Base-by-base conservation (phyloP, 2,329 filamentous ascomycete species). In the Penicillium sp. region DNA sequence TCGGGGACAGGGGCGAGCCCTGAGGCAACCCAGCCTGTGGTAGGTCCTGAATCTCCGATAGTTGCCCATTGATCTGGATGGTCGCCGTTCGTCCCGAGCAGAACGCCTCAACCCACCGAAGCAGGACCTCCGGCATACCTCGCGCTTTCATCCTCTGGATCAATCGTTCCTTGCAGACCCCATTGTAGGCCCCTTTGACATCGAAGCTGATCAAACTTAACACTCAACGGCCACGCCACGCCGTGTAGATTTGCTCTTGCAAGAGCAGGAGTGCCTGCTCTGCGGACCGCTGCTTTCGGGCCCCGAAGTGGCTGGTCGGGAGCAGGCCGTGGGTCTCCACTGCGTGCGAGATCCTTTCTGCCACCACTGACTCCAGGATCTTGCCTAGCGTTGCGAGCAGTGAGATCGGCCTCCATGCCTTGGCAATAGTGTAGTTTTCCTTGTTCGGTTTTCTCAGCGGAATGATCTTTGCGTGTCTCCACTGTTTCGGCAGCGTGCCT, bases 341-440 rank as follows among this genome's bases (percentile, higher is more conserved):
- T 5, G 23, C 23, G 23, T 23, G 23, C 23, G 23, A 23, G 23
- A 23, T 23, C 23, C 23, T 23, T 5, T 23, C 23, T 23, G 23
- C 23, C 3, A 23, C 23, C 23, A 23, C 23, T 5, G 63, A 63
- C 52, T 73, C 58, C 1, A 66, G 56, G 27, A 63, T 55, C 53
- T 71, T 71, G 5, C 65, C 65, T 1, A 71, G 60, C 41, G 56
- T 67, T 36, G 60, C 47, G 4, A 67, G 60, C 27, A 68, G 61
- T 44, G 61, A 64, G 14, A 67, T 67, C 3, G 58, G 63, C 29
- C 65, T 59, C 61, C 46, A 63, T 29, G 53, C 53, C 39, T 64
- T 64, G 0, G 56, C 54, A 55, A 64, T 57, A 10, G 44, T 57
- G 40, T 61, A 62, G 14, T 62, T 13, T 7, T 57, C 51, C 39